Conservation (phyloP, 208 protist genomes). For the Leishmania guyanensis region DNA sequence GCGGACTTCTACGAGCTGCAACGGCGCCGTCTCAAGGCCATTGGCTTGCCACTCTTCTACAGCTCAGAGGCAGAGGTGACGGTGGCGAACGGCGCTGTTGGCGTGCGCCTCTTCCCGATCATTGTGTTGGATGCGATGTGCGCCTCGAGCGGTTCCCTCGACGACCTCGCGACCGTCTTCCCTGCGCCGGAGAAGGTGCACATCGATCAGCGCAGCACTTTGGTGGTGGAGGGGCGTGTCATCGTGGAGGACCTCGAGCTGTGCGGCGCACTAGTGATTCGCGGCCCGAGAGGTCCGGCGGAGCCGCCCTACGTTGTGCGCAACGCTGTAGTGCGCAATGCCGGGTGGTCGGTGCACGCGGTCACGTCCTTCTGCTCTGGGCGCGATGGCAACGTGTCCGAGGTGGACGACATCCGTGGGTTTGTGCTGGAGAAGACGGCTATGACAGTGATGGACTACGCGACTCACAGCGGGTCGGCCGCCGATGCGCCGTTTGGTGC, state of each 20-base stretch:
- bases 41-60: conserved; percentile 47
- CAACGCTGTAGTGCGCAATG: conserved; percentile 52
- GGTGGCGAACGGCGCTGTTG: conserved; percentile 19
- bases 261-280: conserved; percentile 62
- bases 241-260: conserved; percentile 72
- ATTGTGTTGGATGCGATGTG: conserved; percentile 41
- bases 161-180: conserved; percentile 47
- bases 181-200: conserved; percentile 52
- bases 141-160: conserved; percentile 21
- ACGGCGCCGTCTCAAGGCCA: conserved; percentile 58
- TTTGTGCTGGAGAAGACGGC: conserved; percentile 67
- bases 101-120: conserved; percentile 45
- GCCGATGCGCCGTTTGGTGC: background rate
- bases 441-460: conserved; percentile 29
- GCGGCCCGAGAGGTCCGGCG: conserved; percentile 39
- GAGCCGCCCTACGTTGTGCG: conserved; percentile 49
- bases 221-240: conserved; percentile 77
- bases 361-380: conserved; percentile 7
- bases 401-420: conserved; percentile 76
- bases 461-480: background rate
- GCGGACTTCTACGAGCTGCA: conserved; percentile 67
- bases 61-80: conserved; percentile 24
- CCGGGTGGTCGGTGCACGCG: conserved; percentile 48
- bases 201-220: conserved; percentile 62
- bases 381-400: conserved; percentile 12